Evolutionary conservation across 169 alveolate species (phyloP), one percentile per base, ranked within the genome.

Genomic region (Neospora caninum): DNA sequence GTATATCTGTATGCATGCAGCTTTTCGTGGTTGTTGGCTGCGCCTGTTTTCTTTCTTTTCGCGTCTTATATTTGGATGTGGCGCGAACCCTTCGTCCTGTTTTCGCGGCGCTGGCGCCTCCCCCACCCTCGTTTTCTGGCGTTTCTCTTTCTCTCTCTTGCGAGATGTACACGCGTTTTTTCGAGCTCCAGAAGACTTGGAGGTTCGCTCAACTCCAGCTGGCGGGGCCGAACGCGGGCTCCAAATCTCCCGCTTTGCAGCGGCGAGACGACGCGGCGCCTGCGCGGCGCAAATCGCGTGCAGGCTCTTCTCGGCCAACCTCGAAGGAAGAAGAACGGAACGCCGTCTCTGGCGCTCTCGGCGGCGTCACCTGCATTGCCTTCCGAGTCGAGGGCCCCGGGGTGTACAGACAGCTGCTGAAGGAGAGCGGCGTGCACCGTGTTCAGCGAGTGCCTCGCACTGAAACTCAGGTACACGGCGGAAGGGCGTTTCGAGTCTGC

Each of bases 351-450:
- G 86, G 86, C 39, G 86, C 86, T 16, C n/a, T 78, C 2, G 86
- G 86, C 7, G 86, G 86, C 7, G 45, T 38, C n/a, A 78, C 86
- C 2, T 78, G 86, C 45, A 36, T 78, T 25, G 67, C 89, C 13
- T 82, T 82, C 39, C 89, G 67, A 36, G 64, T 82, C 20, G 69
- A 82, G 38, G 92, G 92, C 42, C 80, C 70, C 9, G 43, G 80
- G 27, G 70, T 29, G 39, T 53, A 49, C 45, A 22, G 70, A 31
- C 80, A 34, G 43, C 64, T 88, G 53, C 58, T 88, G 84, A 42
- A 29, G 83, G 92, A 54, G 58, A 29, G 69, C 18, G 98, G 98
- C 25, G 98, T 97, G n/a, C 93, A 89, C 38, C 58, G 93, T 29
- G 93, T 89, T 31, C 93, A 89, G 88, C 58, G 93, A 0, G 93